A percentile compares a stretch with the other conserved stretches of the same genome.
phyloP scores from a whole-genome alignment of 2,329 filamentous ascomycete genomes.

The Sporothrix euskadiensis region DNA sequence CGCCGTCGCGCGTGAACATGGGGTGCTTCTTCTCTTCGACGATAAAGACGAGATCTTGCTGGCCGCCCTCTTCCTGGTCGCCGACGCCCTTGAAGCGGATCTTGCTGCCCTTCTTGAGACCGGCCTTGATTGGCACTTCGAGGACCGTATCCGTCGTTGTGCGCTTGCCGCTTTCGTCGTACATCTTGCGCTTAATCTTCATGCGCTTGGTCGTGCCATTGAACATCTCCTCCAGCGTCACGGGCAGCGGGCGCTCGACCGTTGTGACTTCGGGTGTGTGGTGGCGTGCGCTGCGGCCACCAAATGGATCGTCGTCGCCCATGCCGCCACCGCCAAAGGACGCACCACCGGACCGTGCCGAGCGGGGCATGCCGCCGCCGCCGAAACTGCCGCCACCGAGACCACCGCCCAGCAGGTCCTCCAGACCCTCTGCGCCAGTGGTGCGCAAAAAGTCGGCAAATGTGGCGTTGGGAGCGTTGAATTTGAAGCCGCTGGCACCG shows the following conservation, averaged over 20 bases:
- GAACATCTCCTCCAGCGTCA: constrained; percentile 87
- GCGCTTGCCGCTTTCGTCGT: constrained; percentile 81
- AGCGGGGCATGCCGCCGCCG: constrained; percentile 29
- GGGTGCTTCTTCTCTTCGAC: constrained; percentile 92
- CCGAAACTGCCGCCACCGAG: constrained; percentile 43
- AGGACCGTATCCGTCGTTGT: constrained; percentile 85
- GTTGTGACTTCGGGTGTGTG: constrained; percentile 83
- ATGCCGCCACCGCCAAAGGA: constrained; percentile 32
- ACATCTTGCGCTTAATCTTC: constrained; percentile 96
- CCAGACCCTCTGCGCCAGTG: constrained; percentile 50
- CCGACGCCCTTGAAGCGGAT: constrained; percentile 98
- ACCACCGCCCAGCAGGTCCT: constrained; percentile 50
- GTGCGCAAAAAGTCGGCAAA: constrained; percentile 79
- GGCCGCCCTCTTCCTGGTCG: constrained; percentile 93
- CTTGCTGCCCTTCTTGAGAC: constrained; percentile 94
- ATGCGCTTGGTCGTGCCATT: constrained; percentile 91
- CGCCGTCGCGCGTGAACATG: constrained; percentile 80
- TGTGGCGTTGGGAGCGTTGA: constrained; percentile 79
- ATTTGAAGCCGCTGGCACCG: constrained; percentile 68
- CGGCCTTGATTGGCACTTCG: constrained; percentile 93
- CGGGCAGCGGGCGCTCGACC: constrained; percentile 77
- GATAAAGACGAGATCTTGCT: constrained; percentile 93
- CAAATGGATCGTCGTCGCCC: constrained; percentile 32
- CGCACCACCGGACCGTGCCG: neutral
- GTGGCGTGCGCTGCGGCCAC: constrained; percentile 43